Base-by-base conservation (phyloP, 148 eudicot genomes). In the Spergularia bocconei region DNA sequence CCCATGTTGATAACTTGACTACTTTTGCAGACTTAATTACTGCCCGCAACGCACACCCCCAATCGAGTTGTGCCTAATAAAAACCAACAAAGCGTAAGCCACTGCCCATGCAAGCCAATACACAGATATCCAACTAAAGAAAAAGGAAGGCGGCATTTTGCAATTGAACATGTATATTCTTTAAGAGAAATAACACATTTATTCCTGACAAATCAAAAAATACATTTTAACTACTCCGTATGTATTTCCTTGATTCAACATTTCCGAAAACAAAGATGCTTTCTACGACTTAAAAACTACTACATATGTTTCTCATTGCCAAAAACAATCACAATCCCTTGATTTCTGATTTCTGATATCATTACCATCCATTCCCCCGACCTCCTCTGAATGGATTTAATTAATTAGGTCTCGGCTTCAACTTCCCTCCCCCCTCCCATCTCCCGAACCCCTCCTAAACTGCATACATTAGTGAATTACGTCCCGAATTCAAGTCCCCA, bases 1-100 rank as follows among this genome's bases (percentile, higher is more conserved):
- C 96, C 91, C 94, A 90, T 90, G 47, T 58, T 81, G 21, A 78
- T 65, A 53, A 60, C 23, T 38, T 60, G 47, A 44, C 20, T 63
- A 67, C 39, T n/a, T 52, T 58, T 56, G 5, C 70, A 60, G 70
- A 75, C 57, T 36, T 44, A 50, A 63, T 25, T 67, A 70, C 50
- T 74, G 75, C 80, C 75, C 67, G 79, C 66, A 72, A 72, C 59
- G 52, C 51, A 58, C 76, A 72, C 73, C 55, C 21, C 7, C 58
- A 25, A 33, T 69, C 53, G 16, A 69, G 19, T 7, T 54, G 4
- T 5, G 17, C 13, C 17, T 13, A 7, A 8, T 2, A 65, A 5
- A 20, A 23, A 16, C 39, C 69, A 39, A 65, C 51, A 65, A 15
- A 7, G 1, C 4, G 41, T 19, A 41, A 65, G 17, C 25, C 5